phyloP scores from a whole-genome alignment of 2,329 filamentous ascomycete genomes.

The Talaromyces sp. region DNA sequence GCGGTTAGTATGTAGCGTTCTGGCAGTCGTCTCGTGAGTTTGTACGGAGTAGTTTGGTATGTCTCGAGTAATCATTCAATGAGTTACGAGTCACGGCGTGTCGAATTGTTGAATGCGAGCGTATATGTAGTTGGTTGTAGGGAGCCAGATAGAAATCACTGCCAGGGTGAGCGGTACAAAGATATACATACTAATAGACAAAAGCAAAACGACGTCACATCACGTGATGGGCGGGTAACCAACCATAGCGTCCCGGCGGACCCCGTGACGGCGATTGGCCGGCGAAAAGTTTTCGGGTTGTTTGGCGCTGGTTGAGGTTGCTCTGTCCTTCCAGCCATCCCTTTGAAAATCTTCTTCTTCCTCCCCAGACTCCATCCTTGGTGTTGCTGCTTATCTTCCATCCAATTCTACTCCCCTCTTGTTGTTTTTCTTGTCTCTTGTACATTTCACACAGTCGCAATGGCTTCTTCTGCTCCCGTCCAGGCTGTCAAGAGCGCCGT shows the following conservation, averaged over 20 bases:
- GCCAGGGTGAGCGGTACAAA: too few species aligned
- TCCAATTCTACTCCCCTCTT: slow-evolving; percentile 14
- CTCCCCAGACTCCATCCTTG: not conserved
- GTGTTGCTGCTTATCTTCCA: not conserved
- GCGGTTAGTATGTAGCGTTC: not conserved
- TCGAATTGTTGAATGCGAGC: not conserved
- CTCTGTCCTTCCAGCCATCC: not conserved
- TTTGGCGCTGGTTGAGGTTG: not conserved
- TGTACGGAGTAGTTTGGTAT: not conserved
- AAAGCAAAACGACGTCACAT: not conserved
- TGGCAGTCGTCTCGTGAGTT: not conserved
- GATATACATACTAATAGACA: not conserved
- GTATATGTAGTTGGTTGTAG: too few species aligned
- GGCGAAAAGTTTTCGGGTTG: slow-evolving; percentile 19
- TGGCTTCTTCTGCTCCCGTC: slow-evolving; percentile 24
- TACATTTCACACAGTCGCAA: slow-evolving; percentile 22
- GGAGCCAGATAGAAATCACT: too few species aligned
- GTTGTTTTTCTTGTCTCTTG: slow-evolving; percentile 12
- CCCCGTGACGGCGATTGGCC: slow-evolving; percentile 16
- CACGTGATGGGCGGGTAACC: slow-evolving; percentile 5
- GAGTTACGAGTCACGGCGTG: not conserved
- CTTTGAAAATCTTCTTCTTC: slow-evolving; percentile 8
- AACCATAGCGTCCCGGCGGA: slow-evolving; percentile 3
- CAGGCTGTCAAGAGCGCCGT: slow-evolving; percentile 23
- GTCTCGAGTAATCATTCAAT: not conserved